Evolutionary conservation across 352 stramenopile genomes (phyloP).

Genomic region (Aphanomyces cochlioides): DNA sequence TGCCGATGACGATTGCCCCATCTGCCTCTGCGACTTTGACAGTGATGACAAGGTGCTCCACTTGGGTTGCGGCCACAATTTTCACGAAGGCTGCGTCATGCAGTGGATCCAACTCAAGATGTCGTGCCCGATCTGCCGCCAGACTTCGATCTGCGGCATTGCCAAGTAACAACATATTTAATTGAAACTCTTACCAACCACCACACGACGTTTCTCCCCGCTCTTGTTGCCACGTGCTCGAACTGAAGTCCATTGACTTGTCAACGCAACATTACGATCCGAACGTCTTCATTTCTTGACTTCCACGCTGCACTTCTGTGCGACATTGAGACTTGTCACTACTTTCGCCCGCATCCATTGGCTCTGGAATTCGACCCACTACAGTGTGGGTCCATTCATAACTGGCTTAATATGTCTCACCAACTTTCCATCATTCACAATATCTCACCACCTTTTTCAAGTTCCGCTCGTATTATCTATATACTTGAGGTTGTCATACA

Average conservation of each 20-base stretch:
- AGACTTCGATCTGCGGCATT: not conserved
- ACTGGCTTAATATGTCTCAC: too few relatives aligned
- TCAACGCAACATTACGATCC: not conserved
- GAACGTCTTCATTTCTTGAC: too few relatives aligned
- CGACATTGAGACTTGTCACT: not conserved
- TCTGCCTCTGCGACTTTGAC: slow-evolving; percentile 22
- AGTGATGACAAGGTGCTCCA: slow-evolving; percentile 60
- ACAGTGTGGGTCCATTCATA: too few relatives aligned
- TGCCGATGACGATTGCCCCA: slow-evolving; percentile 14
- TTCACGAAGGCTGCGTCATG: slow-evolving; percentile 83
- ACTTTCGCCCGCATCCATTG: too few relatives aligned
- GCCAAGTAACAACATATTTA: slow-evolving; percentile 1
- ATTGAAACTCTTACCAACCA: too few relatives aligned
- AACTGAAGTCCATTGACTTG: not conserved
- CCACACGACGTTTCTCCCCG: not conserved
- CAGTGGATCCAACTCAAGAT: slow-evolving; percentile 78
- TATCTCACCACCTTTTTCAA: too few relatives aligned
- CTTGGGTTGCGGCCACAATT: slow-evolving; percentile 70
- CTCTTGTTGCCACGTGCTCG: not conserved
- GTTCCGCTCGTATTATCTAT: too few relatives aligned
- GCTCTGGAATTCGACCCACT: too few relatives aligned
- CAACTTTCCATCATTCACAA: too few relatives aligned
- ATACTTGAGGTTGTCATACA: too few relatives aligned
- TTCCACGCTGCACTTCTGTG: not conserved
- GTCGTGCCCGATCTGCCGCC: slow-evolving; percentile 77